Evolutionary conservation across 768 basidiomycete genomes (phyloP).

Genomic region (Daedaleopsis nitida): DNA sequence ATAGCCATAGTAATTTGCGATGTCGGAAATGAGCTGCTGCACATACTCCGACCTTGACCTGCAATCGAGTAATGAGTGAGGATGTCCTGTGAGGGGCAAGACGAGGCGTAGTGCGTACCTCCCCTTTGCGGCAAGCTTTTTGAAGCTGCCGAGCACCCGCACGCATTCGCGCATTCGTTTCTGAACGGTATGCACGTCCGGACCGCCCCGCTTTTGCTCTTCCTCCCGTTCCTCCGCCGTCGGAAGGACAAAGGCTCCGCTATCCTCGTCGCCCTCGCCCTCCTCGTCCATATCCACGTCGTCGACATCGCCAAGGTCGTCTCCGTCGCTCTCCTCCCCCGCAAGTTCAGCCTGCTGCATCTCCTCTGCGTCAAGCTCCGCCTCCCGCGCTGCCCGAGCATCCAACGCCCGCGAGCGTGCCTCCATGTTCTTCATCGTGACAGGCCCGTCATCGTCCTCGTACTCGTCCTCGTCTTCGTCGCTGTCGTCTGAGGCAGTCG

Average conservation of each 20-base stretch:
- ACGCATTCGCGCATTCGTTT: constrained; percentile 79
- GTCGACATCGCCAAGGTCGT: constrained; percentile 47
- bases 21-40: constrained; percentile 85
- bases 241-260: constrained; percentile 61
- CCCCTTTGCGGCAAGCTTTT: constrained; percentile 61
- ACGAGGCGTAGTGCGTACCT: constrained; percentile 47
- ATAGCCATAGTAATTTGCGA: constrained; percentile 96
- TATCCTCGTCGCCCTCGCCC: constrained; percentile 40
- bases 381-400: constrained; percentile 64
- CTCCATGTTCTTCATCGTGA: constrained; percentile 83
- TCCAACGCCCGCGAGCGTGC: constrained; percentile 79
- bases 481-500: constrained; percentile 50
- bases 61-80: constrained; percentile 7
- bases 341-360: constrained; percentile 54
- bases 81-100: neutral
- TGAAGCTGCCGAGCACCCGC: constrained; percentile 72
- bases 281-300: constrained; percentile 39
- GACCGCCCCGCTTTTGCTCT: constrained; percentile 67
- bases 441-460: constrained; percentile 50
- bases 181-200: constrained; percentile 77
- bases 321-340: constrained; percentile 45
- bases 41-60: constrained; percentile 91
- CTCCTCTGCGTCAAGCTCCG: constrained; percentile 69
- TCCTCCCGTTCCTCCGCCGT: constrained; percentile 71
- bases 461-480: constrained; percentile 34